Evolutionary conservation across 2,329 filamentous ascomycete genomes (phyloP).

Genomic region (Penicillium paneum): DNA sequence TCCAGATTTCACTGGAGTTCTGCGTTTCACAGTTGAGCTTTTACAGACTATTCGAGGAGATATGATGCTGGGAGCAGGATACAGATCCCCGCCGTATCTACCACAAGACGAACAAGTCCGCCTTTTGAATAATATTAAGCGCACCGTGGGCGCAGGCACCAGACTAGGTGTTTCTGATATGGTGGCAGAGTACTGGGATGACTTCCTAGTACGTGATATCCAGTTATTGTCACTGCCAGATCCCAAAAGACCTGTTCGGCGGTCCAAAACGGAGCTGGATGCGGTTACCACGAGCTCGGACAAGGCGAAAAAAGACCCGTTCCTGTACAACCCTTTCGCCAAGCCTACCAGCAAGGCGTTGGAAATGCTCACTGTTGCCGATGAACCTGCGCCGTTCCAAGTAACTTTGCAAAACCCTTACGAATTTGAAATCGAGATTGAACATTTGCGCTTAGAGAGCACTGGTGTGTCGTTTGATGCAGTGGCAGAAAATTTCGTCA

Average conservation of each 20-base stretch:
- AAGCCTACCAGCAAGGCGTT: slow-evolving; percentile 59
- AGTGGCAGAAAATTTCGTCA: slow-evolving; percentile 59
- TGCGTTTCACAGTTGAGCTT: slow-evolving; percentile 80
- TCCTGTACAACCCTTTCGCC: slow-evolving; percentile 92
- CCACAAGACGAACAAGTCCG: slow-evolving; percentile 78
- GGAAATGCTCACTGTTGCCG: slow-evolving; percentile 71
- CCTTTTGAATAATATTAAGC: slow-evolving; percentile 78
- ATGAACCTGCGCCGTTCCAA: slow-evolving; percentile 72
- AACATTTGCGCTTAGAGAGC: slow-evolving; percentile 71
- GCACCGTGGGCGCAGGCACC: slow-evolving; percentile 73
- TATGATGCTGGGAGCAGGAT: slow-evolving; percentile 66
- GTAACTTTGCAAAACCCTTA: slow-evolving; percentile 91
- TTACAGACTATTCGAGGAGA: slow-evolving; percentile 74
- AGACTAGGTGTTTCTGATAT: slow-evolving; percentile 69
- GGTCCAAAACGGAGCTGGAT: slow-evolving; percentile 54
- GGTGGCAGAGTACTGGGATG: slow-evolving; percentile 91
- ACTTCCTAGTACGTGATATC: slow-evolving; percentile 80
- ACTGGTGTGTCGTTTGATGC: slow-evolving; percentile 71
- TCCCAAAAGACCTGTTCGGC: slow-evolving; percentile 63
- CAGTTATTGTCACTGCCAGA: slow-evolving; percentile 63
- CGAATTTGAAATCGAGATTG: slow-evolving; percentile 86
- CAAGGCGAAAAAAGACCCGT: slow-evolving; percentile 63
- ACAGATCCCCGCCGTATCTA: slow-evolving; percentile 68
- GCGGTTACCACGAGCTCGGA: slow-evolving; percentile 40
- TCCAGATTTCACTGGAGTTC: slow-evolving; percentile 85